These are phyloP conservation scores for Microsporum canis DNA, from an alignment of 2,329 filamentous ascomycete genomes.

Conservation along the genomic window DNA sequence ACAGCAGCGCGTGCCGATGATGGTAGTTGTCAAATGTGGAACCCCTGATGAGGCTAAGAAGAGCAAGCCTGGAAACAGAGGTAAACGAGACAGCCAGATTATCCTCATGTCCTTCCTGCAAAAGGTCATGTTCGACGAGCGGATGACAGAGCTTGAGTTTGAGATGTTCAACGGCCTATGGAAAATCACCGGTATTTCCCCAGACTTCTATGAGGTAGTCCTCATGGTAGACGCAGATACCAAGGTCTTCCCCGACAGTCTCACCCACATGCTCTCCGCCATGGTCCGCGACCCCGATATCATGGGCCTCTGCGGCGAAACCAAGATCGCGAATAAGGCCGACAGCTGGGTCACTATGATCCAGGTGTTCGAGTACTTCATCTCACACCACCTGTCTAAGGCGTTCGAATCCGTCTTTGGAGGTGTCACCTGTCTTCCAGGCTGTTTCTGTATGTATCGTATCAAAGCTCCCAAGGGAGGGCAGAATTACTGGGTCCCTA, in stretches of 20 bases:
- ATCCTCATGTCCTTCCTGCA: conserved; percentile 99
- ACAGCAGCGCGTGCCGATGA: conserved; percentile 96
- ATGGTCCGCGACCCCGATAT: conserved; percentile 99
- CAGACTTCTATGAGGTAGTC: conserved; percentile 94
- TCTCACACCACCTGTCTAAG: conserved; percentile 93
- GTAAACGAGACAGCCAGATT: conserved; percentile 98
- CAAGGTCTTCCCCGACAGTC: conserved; percentile 94
- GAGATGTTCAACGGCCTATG: conserved; percentile 99
- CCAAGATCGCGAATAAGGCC: conserved; percentile 98
- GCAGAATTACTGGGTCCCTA: conserved; percentile 99
- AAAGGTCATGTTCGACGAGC: conserved; percentile 99
- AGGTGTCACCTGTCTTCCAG: conserved; percentile 95
- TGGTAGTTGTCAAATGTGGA: conserved; percentile 89
- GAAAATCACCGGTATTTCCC: conserved; percentile 96
- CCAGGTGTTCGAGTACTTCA: conserved; percentile 97
- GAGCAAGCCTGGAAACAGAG: conserved; percentile 88
- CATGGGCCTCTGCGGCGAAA: conserved; percentile 97
- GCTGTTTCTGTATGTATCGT: conserved; percentile 99
- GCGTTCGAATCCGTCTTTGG: conserved; percentile 97
- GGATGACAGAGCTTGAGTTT: conserved; percentile 98
- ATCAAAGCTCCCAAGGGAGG: conserved; percentile 98
- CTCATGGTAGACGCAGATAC: conserved; percentile 99
- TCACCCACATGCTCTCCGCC: conserved; percentile 97
- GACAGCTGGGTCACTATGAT: conserved; percentile 94
- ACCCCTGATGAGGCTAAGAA: conserved; percentile 73